These are phyloP conservation scores for Crithidia brevicula DNA, from an alignment of 208 protist genomes.

Conservation along the genomic window DNA sequence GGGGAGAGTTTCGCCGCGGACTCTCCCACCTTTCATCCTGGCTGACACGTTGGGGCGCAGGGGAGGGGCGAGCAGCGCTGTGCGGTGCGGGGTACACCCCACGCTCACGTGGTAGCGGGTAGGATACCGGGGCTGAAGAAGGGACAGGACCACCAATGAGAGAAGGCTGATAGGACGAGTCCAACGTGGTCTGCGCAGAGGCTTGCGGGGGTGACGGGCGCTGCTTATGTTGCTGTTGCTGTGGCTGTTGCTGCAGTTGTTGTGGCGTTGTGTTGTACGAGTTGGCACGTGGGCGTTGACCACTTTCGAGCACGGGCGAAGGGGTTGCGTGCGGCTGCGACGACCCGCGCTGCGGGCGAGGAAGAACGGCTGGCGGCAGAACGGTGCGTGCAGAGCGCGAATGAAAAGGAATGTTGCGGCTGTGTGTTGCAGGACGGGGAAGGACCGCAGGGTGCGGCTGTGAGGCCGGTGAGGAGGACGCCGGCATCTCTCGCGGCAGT, in stretches of 20 bases:
- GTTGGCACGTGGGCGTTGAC: constrained; percentile 8
- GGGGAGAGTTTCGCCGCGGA: too few species aligned
- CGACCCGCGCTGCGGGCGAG: constrained; percentile 10
- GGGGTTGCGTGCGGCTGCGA: constrained; percentile 9
- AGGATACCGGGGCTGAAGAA: neutral
- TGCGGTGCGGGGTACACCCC: constrained; percentile 14
- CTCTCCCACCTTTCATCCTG: neutral
- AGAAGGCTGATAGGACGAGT: constrained; percentile 1
- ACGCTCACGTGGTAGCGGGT: constrained; percentile 13
- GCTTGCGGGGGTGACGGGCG: constrained; percentile 2
- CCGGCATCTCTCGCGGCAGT: neutral
- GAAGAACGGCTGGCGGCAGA: constrained; percentile 4
- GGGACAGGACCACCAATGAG: neutral
- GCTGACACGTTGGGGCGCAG: neutral
- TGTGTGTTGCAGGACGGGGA: neutral
- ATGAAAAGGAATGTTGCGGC: constrained; percentile 21
- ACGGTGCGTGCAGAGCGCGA: neutral
- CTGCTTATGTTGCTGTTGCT: constrained; percentile 5
- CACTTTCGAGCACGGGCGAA: neutral
- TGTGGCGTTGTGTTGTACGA: constrained; percentile 3
- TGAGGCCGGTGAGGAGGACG: neutral
- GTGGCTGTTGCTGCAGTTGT: neutral
- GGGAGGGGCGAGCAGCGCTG: constrained; percentile 4
- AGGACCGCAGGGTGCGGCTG: neutral
- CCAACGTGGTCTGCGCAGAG: neutral